Evolutionary conservation across 2,329 filamentous ascomycete genomes (phyloP).

Genomic region (Magnaporthiopsis poae): DNA sequence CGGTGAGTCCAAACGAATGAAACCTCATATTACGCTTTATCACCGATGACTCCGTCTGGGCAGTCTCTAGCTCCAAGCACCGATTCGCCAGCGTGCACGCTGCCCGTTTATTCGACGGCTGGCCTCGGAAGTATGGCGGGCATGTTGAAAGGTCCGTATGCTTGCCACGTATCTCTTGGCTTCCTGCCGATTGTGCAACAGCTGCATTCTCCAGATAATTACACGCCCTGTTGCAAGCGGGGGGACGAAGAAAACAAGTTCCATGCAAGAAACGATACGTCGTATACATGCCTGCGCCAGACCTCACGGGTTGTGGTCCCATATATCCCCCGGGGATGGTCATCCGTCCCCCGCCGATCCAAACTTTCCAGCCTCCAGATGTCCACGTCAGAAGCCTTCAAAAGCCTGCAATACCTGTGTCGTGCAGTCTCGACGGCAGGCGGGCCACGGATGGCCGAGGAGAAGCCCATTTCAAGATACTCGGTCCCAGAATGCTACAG

Average conservation of each 20-base stretch:
- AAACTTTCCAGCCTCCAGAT: neutral
- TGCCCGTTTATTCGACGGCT: neutral
- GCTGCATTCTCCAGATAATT: neutral
- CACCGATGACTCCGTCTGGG: neutral
- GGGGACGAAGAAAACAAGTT: neutral
- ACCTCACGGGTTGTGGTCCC: neutral
- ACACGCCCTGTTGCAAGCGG: neutral
- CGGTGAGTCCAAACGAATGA: neutral
- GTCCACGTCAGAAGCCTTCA: neutral
- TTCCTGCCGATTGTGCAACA: neutral
- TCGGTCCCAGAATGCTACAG: constrained; percentile 13
- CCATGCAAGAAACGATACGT: neutral
- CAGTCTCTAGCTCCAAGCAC: neutral
- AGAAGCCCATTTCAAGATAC: neutral
- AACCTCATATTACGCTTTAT: neutral
- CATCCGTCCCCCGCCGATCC: neutral
- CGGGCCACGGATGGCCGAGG: neutral
- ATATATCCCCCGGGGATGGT: neutral
- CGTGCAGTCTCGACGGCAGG: neutral
- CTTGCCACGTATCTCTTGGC: neutral
- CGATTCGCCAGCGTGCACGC: neutral
- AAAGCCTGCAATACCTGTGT: neutral
- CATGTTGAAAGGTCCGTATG: neutral
- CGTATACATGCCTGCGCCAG: neutral
- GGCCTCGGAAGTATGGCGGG: neutral